Evolutionary conservation across 257 asterid genomes (phyloP).

Genomic region (Salvia splendens): DNA sequence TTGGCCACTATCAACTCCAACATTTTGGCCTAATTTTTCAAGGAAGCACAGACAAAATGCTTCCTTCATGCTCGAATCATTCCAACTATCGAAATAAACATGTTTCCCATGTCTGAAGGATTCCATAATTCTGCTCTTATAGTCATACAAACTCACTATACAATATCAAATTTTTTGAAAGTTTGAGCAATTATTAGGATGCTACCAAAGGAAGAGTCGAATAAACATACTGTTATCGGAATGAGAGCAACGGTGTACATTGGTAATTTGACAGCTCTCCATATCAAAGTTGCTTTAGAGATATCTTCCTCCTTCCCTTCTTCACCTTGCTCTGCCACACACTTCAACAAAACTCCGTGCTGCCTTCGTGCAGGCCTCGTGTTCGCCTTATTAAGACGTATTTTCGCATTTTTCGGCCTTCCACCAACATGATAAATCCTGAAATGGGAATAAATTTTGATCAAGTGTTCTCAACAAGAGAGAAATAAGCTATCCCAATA

Average conservation of each 20-base stretch:
- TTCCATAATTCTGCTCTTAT: no score
- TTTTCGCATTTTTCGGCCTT: slow-evolving; percentile 31
- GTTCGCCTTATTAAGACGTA: slow-evolving; percentile 17
- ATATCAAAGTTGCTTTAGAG: slow-evolving; percentile 65
- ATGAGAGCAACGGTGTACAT: slow-evolving; percentile 68
- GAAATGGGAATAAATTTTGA: slow-evolving; percentile 29
- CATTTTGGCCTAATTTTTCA: neutral
- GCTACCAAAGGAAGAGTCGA: neutral
- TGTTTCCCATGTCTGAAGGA: no score
- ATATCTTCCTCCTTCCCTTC: slow-evolving; percentile 44
- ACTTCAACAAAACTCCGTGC: slow-evolving; percentile 31
- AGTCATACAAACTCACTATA: neutral
- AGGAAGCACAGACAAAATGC: neutral
- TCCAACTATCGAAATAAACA: no score
- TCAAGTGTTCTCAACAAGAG: neutral
- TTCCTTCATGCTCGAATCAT: neutral
- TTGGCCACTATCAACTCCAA: neutral
- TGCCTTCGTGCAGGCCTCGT: slow-evolving; percentile 26
- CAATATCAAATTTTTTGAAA: neutral
- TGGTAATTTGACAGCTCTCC: slow-evolving; percentile 90
- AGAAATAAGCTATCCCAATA: neutral
- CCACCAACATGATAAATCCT: slow-evolving; percentile 38
- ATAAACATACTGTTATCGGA: slow-evolving; percentile 69
- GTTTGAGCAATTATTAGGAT: neutral
- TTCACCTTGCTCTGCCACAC: slow-evolving; percentile 37